These are phyloP conservation scores for Globisporangium emineosum DNA, from an alignment of 352 stramenopile species.

Conservation along the genomic window DNA sequence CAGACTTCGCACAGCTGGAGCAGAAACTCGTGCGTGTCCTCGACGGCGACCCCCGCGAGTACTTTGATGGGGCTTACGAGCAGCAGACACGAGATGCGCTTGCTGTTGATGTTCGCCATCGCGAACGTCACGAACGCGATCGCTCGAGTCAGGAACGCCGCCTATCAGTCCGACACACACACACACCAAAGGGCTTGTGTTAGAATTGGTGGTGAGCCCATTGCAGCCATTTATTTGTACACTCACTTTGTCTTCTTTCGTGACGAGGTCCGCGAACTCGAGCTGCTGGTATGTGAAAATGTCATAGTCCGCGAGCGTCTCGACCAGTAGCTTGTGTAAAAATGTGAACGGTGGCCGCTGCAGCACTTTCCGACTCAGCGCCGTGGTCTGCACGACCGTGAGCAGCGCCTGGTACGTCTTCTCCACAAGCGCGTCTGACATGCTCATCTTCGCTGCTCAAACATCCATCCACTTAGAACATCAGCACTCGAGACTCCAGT, in stretches of 20 bases:
- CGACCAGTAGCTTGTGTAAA: constrained; percentile 74
- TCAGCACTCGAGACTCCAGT: too few relatives aligned
- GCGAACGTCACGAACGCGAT: constrained; percentile 71
- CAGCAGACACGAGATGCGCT: constrained; percentile 62
- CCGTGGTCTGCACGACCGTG: constrained; percentile 60
- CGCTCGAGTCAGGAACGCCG: constrained; percentile 72
- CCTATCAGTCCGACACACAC: constrained; percentile 18
- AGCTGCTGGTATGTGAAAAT: constrained; percentile 73
- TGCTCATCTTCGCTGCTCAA: constrained; percentile 1
- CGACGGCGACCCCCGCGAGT: constrained; percentile 58
- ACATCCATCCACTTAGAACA: not conserved
- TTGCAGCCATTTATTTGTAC: too few relatives aligned
- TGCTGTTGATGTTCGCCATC: constrained; percentile 38
- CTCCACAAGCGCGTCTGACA: constrained; percentile 38
- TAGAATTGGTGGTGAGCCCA: too few relatives aligned
- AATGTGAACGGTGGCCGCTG: constrained; percentile 77
- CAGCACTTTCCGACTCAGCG: constrained; percentile 66
- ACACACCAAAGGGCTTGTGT: too few relatives aligned
- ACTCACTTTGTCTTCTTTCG: constrained; percentile 65
- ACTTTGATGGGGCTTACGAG: constrained; percentile 85
- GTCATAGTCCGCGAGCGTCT: constrained; percentile 53
- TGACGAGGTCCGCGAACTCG: constrained; percentile 48
- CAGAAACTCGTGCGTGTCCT: constrained; percentile 74
- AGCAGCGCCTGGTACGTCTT: constrained; percentile 68
- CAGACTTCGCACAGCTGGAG: constrained; percentile 67